phyloP scores from a whole-genome alignment of 805 yeast species.

The Saccharomyces eubayanus region DNA sequence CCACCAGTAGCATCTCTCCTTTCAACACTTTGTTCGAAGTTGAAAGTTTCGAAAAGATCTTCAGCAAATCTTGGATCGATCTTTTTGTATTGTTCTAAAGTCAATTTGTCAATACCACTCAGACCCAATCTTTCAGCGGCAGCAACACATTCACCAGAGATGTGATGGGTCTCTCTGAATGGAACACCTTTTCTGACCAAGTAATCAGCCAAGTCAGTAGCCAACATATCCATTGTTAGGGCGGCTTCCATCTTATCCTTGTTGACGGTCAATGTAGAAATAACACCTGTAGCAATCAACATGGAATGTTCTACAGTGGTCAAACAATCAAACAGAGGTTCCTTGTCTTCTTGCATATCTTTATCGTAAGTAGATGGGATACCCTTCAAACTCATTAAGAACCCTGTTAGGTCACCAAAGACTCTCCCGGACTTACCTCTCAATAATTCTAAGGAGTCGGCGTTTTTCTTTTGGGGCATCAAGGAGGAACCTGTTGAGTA shows the following conservation, averaged over 20 bases:
- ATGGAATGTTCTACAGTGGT: constrained; percentile 89
- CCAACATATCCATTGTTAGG: constrained; percentile 97
- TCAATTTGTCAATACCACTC: constrained; percentile 78
- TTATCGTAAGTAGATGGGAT: constrained; percentile 96
- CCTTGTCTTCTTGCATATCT: constrained; percentile 98
- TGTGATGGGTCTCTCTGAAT: constrained; percentile 97
- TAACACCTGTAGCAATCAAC: constrained; percentile 90
- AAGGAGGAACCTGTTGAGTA: constrained; percentile 96
- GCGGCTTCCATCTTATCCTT: constrained; percentile 75
- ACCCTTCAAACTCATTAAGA: constrained; percentile 93
- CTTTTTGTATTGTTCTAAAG: constrained; percentile 64
- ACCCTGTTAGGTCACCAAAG: constrained; percentile 90
- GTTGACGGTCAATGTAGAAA: constrained; percentile 74
- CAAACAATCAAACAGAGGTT: constrained; percentile 89
- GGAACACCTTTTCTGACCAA: constrained; percentile 97
- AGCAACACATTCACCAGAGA: constrained; percentile 95
- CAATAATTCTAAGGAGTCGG: constrained; percentile 88
- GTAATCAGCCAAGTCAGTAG: constrained; percentile 97
- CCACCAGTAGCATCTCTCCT: constrained; percentile 97
- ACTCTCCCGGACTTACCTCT: constrained; percentile 98
- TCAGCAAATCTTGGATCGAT: constrained; percentile 74
- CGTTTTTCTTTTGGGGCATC: constrained; percentile 99
- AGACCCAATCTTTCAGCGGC: constrained; percentile 70
- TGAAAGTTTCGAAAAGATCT: constrained; percentile 79
- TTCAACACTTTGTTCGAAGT: constrained; percentile 91